phyloP scores from a whole-genome alignment of 768 basidiomycete genomes.

The Roridomyces roridus region DNA sequence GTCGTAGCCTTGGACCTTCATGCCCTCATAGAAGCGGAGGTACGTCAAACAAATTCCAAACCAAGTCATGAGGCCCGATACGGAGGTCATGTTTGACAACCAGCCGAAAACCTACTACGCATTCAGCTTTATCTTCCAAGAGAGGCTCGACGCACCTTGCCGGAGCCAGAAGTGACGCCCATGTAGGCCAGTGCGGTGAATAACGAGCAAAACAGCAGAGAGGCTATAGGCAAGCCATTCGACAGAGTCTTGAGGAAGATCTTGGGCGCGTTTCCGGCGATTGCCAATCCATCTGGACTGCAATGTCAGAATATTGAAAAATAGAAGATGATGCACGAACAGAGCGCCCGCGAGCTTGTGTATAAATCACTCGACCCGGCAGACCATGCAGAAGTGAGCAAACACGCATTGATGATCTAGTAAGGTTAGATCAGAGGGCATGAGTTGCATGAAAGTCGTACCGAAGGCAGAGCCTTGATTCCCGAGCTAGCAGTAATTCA shows the following conservation, averaged over 20 bases:
- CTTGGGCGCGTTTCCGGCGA: slow-evolving; percentile 80
- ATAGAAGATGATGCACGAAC: slow-evolving; percentile 46
- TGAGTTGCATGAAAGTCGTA: slow-evolving; percentile 39
- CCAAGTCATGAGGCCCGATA: slow-evolving; percentile 78
- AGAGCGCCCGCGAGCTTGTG: slow-evolving; percentile 86
- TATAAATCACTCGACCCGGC: slow-evolving; percentile 90
- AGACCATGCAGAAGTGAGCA: slow-evolving; percentile 92
- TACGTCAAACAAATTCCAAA: slow-evolving; percentile 79
- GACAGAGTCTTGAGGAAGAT: slow-evolving; percentile 75
- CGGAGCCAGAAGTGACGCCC: slow-evolving; percentile 52
- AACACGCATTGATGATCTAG: slow-evolving; percentile 80
- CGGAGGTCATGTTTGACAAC: slow-evolving; percentile 79
- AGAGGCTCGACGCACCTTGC: neutral
- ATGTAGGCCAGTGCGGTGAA: slow-evolving; percentile 85
- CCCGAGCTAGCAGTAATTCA: slow-evolving; percentile 70
- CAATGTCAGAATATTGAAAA: neutral
- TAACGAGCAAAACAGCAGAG: slow-evolving; percentile 69
- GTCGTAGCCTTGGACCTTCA: slow-evolving; percentile 80
- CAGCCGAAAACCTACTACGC: slow-evolving; percentile 67
- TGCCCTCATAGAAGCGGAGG: slow-evolving; percentile 82
- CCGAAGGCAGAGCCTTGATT: slow-evolving; percentile 84
- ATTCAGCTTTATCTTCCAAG: slow-evolving; percentile 56
- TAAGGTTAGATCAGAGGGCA: no score
- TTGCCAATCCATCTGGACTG: slow-evolving; percentile 75
- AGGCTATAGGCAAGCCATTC: slow-evolving; percentile 77